Percentiles rank a stretch among this genome's conserved stretches.
These are phyloP conservation scores for Bolboschoenus planiculmis DNA, from an alignment of 176 grass and related monocot species.

Conservation along the genomic window DNA sequence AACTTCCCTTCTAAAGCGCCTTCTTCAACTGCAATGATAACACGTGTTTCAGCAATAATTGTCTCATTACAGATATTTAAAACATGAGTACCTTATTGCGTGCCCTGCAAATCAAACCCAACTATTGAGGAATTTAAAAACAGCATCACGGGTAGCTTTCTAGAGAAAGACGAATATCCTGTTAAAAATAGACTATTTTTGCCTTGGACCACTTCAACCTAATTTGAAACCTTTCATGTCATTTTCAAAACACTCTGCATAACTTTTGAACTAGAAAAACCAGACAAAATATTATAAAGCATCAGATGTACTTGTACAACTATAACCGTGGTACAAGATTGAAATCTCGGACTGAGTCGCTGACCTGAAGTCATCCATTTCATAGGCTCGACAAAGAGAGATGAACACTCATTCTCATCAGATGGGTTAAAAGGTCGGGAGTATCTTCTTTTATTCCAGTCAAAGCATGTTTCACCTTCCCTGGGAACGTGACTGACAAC, in stretches of 20 bases:
- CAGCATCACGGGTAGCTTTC: background rate
- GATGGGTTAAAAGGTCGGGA: conserved; percentile 12
- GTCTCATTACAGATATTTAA: background rate
- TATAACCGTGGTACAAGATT: background rate
- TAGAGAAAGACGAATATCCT: background rate
- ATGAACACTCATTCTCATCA: conserved; percentile 70
- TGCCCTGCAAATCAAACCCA: background rate
- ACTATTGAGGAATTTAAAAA: background rate
- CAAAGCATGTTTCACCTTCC: conserved; percentile 68
- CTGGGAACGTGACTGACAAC: conserved; percentile 64
- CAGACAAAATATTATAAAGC: background rate
- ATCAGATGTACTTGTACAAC: background rate
- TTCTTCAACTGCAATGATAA: conserved; percentile 63
- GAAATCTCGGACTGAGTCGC: background rate
- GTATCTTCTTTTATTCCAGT: conserved; percentile 57
- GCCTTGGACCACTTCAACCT: background rate
- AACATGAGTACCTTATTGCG: background rate
- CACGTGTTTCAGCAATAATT: background rate
- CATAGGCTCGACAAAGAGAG: conserved; percentile 80
- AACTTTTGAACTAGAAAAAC: background rate
- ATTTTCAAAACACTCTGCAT: background rate
- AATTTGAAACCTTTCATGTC: background rate
- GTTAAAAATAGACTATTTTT: background rate
- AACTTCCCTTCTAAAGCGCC: conserved; percentile 90
- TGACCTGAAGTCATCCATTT: conserved; percentile 97